Percentiles rank a stretch among this genome's conserved stretches.
Evolutionary conservation across 2,329 filamentous ascomycete genomes (phyloP).

Genomic region (Pseudocercospora musae): DNA sequence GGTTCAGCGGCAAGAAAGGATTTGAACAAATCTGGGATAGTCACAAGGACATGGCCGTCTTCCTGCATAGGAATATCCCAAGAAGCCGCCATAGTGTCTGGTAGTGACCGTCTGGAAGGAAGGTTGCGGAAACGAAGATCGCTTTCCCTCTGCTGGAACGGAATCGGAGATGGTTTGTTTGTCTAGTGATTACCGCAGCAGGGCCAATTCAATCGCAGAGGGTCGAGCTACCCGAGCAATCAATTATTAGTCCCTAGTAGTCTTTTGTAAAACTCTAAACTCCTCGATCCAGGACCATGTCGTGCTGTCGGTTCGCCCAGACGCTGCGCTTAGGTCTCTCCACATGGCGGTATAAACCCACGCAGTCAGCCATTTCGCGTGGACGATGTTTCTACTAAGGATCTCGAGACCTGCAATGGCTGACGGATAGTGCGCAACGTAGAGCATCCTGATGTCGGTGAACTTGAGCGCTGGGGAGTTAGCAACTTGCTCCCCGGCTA

Average conservation of each 20-base stretch:
- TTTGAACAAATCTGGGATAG: not conserved
- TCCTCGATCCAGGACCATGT: not conserved
- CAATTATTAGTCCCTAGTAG: not conserved
- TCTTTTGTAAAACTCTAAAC: not conserved
- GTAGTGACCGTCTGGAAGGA: not conserved
- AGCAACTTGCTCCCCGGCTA: not conserved
- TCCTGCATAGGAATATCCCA: slow-evolving; percentile 1
- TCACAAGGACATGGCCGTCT: not conserved
- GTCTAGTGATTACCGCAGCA: not conserved
- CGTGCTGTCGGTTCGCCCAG: not conserved
- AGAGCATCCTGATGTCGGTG: slow-evolving; percentile 1
- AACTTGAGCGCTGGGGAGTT: not conserved
- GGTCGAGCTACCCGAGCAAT: not conserved
- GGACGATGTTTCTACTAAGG: not conserved
- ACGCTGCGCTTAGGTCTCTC: not conserved
- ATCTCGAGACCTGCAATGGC: not conserved
- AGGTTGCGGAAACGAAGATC: not conserved
- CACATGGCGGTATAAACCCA: not conserved
- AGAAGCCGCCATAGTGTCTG: not conserved
- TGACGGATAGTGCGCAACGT: not conserved
- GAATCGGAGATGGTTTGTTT: not conserved
- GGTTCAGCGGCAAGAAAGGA: not conserved
- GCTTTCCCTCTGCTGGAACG: not conserved
- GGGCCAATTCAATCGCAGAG: not conserved
- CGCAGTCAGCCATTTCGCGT: not conserved